Conservation (phyloP, 257 asterid genomes). For the Gentiana macrophylla region DNA sequence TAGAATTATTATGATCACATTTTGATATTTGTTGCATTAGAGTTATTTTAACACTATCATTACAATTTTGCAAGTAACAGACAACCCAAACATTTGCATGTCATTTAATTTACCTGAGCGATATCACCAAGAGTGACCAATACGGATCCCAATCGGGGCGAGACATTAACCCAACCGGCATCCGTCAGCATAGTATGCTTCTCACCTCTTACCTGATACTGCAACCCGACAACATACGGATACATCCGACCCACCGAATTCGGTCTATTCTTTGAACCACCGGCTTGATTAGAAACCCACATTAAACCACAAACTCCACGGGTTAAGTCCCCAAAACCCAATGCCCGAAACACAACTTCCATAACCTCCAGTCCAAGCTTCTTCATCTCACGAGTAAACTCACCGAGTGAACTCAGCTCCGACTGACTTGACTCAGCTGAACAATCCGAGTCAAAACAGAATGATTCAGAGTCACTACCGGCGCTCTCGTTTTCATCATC, state of each 20-base stretch:
- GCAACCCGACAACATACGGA: conserved; percentile 56
- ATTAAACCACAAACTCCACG: conserved; percentile 26
- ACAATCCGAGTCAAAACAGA: conserved; percentile 39
- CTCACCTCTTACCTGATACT: conserved; percentile 30
- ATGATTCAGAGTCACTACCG: conserved; percentile 22
- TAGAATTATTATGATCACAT: too few relatives aligned
- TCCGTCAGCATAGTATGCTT: conserved; percentile 38
- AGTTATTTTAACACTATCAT: too few relatives aligned
- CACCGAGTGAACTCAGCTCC: conserved; percentile 27
- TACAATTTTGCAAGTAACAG: too few relatives aligned
- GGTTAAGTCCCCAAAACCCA: conserved; percentile 45
- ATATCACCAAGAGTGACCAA: conserved; percentile 68
- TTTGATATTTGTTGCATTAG: too few relatives aligned
- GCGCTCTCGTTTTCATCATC: background rate
- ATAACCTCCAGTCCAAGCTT: conserved; percentile 38
- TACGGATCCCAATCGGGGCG: conserved; percentile 39
- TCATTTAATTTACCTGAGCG: conserved; percentile 40
- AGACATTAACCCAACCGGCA: conserved; percentile 52
- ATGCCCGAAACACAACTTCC: conserved; percentile 34
- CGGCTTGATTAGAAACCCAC: conserved; percentile 43
- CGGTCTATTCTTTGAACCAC: conserved; percentile 5
- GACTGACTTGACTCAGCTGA: conserved; percentile 24
- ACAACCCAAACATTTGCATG: too few relatives aligned
- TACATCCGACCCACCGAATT: conserved; percentile 44
- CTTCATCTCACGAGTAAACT: conserved; percentile 44